Base-by-base conservation (phyloP, 768 basidiomycete genomes). In the Mycena chlorophos region DNA sequence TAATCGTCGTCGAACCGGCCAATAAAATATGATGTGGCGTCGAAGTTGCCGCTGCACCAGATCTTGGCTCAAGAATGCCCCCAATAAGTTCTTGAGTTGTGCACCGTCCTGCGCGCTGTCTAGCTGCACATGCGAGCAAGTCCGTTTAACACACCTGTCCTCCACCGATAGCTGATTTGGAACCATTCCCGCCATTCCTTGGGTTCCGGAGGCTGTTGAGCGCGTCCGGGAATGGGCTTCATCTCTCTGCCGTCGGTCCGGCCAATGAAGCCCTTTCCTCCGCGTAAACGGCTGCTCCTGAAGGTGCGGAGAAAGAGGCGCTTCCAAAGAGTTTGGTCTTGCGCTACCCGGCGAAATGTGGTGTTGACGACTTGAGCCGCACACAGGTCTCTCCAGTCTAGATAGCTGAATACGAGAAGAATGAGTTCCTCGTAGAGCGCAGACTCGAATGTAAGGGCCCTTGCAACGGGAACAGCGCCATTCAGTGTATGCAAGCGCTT, bases 141-240 rank as follows among this genome's bases (percentile, higher is more conserved):
- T 27, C 48, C 27, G n/a, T 19, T 31, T 25, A 22, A 52, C 77
- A 61, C 63, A 91, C 90, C 90, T 70, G 73, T 87, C 67, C 80
- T 80, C 90, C 90, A 92, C 62, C 91, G 91, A 16, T 84, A 84
- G 62, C 87, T 89, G 58, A 91, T 87, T 52, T 88, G 80, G 69
- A 90, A 91, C 89, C 91, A 90, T 82, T 83, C 88, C 69, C 89
- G 91, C 89, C 89, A 92, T 65, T 89, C 84, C 65, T 78, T 81
- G 43, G 71, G 55, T 27, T 73, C 66, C 19, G 30, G 26, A 16
- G 28, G 13, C 19, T 28, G 8, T 17, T 71, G 59, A 4, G 74
- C 79, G 66, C 85, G 71, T 25, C 75, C 77, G 12, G 88, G 88
- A 26, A 91, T 71, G 2, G 79, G 75, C 63, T 76, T 84, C 22